phyloP scores from a whole-genome alignment of 1,284 basidiomycete genomes.

The Pseudozyma pruni region DNA sequence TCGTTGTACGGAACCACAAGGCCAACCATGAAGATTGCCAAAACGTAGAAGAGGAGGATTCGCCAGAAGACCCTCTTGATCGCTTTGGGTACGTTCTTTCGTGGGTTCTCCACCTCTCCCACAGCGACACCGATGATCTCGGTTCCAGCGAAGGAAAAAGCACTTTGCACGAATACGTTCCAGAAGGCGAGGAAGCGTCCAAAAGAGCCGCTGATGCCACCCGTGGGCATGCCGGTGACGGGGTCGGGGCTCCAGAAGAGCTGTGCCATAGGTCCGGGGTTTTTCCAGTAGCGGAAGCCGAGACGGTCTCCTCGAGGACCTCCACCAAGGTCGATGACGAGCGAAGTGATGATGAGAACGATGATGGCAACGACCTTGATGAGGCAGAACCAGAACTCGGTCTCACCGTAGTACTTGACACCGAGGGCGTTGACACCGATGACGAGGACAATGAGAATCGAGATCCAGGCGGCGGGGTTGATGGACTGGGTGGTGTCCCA shows the following conservation, averaged over 20 bases:
- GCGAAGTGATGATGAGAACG: constrained; percentile 54
- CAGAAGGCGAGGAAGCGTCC: constrained; percentile 71
- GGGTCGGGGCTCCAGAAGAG: constrained; percentile 50
- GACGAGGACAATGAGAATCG: constrained; percentile 70
- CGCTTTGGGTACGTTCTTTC: constrained; percentile 58
- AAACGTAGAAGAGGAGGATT: constrained; percentile 69
- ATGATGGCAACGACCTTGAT: constrained; percentile 51
- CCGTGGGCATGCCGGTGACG: constrained; percentile 37
- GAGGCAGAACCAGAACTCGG: constrained; percentile 62
- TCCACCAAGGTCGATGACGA: constrained; percentile 60
- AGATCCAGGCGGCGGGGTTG: constrained; percentile 71
- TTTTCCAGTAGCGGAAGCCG: constrained; percentile 63
- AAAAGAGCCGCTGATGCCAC: constrained; percentile 72
- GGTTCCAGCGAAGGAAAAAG: constrained; percentile 82
- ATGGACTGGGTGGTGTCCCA: constrained; percentile 65
- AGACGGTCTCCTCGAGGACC: constrained; percentile 45
- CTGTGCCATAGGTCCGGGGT: constrained; percentile 69
- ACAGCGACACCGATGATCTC: constrained; percentile 88
- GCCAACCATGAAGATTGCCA: constrained; percentile 69
- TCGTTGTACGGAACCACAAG: constrained; percentile 59
- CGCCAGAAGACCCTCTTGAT: constrained; percentile 55
- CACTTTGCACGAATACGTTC: constrained; percentile 71
- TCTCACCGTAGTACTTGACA: constrained; percentile 77
- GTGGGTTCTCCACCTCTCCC: constrained; percentile 72
- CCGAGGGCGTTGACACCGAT: constrained; percentile 69